Percentiles rank a stretch among this genome's conserved stretches.
phyloP scores from a whole-genome alignment of 2,329 filamentous ascomycete species.

The Ophiostoma fasciatum region DNA sequence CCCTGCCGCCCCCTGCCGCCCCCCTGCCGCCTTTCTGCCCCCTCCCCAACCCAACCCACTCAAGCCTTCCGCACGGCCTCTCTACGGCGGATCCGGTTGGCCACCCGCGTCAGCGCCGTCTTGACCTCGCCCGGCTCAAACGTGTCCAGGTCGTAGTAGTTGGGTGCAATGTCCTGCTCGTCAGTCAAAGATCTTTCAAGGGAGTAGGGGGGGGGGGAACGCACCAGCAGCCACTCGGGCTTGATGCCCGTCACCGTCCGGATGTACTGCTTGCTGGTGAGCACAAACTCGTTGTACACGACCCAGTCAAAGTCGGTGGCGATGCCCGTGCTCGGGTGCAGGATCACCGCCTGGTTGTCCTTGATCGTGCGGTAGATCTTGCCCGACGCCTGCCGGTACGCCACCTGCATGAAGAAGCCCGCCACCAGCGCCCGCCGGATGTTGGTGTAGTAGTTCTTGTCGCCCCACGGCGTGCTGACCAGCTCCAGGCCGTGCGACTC shows the following conservation, averaged over 20 bases:
- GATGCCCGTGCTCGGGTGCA: slow-evolving; percentile 87
- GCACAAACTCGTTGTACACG: slow-evolving; percentile 93
- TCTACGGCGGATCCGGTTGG: slow-evolving; percentile 46
- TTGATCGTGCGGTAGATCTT: slow-evolving; percentile 95
- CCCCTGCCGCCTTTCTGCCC: too few relatives aligned
- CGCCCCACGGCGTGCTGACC: slow-evolving; percentile 74
- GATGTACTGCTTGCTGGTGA: slow-evolving; percentile 97
- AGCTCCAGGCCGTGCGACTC: slow-evolving; percentile 78
- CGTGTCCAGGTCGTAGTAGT: slow-evolving; percentile 73
- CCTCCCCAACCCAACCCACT: too few relatives aligned
- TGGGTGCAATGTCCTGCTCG: slow-evolving; percentile 87
- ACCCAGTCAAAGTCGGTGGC: slow-evolving; percentile 90
- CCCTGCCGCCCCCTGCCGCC: too few relatives aligned
- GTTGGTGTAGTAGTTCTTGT: slow-evolving; percentile 97
- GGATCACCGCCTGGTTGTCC: slow-evolving; percentile 83
- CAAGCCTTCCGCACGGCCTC: slow-evolving; percentile 34
- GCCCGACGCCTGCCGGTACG: slow-evolving; percentile 75
- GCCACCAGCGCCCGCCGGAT: slow-evolving; percentile 83
- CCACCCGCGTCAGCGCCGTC: slow-evolving; percentile 42
- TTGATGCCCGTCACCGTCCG: slow-evolving; percentile 82
- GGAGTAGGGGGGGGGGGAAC: slow-evolving; percentile 15
- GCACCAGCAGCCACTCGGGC: slow-evolving; percentile 84
- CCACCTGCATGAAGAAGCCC: slow-evolving; percentile 99
- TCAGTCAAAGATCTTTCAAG: slow-evolving; percentile 20
- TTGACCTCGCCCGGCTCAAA: slow-evolving; percentile 84